Evolutionary conservation across 2,329 filamentous ascomycete species (phyloP).

Genomic region (Hymenotorrendiella dingleyae): DNA sequence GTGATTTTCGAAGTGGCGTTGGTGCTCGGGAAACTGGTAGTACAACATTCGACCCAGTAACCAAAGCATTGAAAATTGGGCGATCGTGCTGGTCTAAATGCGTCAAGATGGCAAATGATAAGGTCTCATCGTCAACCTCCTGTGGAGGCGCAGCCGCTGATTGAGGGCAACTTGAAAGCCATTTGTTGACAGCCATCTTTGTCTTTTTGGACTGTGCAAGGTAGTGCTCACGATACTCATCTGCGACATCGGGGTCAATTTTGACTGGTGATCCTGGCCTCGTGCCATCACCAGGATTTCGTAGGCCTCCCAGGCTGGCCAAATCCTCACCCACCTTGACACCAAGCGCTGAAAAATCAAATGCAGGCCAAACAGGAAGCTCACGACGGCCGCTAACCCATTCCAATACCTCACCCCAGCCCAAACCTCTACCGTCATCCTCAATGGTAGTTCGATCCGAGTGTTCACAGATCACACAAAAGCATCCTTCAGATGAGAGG

Average conservation of each 20-base stretch:
- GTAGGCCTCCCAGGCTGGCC: constrained; percentile 43
- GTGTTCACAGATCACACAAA: constrained; percentile 72
- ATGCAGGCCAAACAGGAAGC: constrained; percentile 83
- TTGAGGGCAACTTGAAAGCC: constrained; percentile 77
- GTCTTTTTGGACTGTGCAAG: constrained; percentile 89
- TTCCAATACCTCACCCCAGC: constrained; percentile 94
- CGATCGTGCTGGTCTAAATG: constrained; percentile 71
- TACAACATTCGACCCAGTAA: constrained; percentile 53
- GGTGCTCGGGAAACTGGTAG: constrained; percentile 56
- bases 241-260: constrained; percentile 88
- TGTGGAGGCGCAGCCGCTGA: constrained; percentile 66
- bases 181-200: constrained; percentile 82
- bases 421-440: constrained; percentile 64
- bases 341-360: constrained; percentile 62
- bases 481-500: constrained; percentile 78
- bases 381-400: constrained; percentile 84
- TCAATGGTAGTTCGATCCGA: constrained; percentile 40
- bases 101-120: constrained; percentile 89
- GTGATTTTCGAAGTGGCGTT: constrained; percentile 58
- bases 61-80: constrained; percentile 74
- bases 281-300: constrained; percentile 52
- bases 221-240: constrained; percentile 90
- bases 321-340: constrained; percentile 54
- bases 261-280: constrained; percentile 59
- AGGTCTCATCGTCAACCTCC: constrained; percentile 88